Base-by-base conservation (phyloP, 306 rosid genomes). In the Casuarina cunninghamiana region DNA sequence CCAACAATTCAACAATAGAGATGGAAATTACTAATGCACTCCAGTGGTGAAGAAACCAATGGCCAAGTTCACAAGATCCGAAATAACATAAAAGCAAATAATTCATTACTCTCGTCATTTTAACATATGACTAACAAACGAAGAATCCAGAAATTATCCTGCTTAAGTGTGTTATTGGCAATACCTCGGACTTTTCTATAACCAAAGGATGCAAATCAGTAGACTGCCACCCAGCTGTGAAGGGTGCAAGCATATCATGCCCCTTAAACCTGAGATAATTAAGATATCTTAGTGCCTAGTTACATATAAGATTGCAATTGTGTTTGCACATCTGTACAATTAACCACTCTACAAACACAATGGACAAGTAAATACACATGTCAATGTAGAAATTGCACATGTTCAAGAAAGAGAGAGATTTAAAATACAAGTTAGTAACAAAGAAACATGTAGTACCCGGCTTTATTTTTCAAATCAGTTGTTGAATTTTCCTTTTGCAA, bases 161-260 rank as follows among this genome's bases (percentile, higher is more conserved):
- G 19, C 69, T 62, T 37, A 62, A 38, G 69, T 1, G 12, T 6
- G 7, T 62, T 32, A 5, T 11, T 66, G 49, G 46, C 32, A 66
- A 42, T 66, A 88, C 91, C 98, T 91, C 97, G 37, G 99, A 93
- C 83, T 79, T 96, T 5, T 90, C 99, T 76, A 96, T 90, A 74
- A 96, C 17, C 76, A 93, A 78, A 72, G 99, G 99, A 79, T 85
- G 44, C 80, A 77, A 37, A 81, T 91, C 94, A 54, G 82, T 13
- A 66, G 84, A 78, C 81, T 90, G 94, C 90, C 91, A 85, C 81
- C 98, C 99, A 35, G 98, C 87, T 10, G 97, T 95, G 91, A 95
- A 95, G 80, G 99, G 99, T 49, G 99, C 99, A 80, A 95, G 97
- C 99, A 95, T 95, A 72, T 82, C 88, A 80, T 95, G 99, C 53